phyloP scores from a whole-genome alignment of 2,329 filamentous ascomycete species.

The Rachicladosporium sp. region DNA sequence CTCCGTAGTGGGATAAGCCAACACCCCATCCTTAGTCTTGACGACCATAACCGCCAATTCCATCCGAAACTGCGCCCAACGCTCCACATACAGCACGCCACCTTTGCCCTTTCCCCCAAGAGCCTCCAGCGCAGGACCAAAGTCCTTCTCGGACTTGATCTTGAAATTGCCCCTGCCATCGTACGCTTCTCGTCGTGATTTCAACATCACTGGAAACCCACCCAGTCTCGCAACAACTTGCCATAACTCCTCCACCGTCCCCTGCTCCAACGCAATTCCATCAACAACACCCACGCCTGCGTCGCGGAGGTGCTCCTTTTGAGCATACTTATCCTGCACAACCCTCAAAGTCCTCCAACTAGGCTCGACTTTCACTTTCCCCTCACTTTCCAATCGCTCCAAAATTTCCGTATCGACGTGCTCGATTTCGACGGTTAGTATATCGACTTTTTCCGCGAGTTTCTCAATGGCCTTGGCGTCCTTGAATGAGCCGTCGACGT shows the following conservation, averaged over 20 bases:
- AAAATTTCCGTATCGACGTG: conserved; percentile 85
- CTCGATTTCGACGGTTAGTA: conserved; percentile 89
- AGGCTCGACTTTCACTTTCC: conserved; percentile 55
- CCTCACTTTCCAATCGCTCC: conserved; percentile 55
- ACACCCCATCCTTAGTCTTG: conserved; percentile 61
- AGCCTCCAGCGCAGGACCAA: conserved; percentile 54
- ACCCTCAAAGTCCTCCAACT: conserved; percentile 75
- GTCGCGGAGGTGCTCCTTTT: conserved; percentile 67
- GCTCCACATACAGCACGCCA: conserved; percentile 63
- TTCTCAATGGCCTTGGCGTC: conserved; percentile 65
- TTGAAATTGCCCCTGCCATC: conserved; percentile 72
- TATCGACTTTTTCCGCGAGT: conserved; percentile 68
- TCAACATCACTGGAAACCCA: conserved; percentile 75
- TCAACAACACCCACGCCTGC: conserved; percentile 60
- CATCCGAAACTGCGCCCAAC: conserved; percentile 72
- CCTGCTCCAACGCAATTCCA: conserved; percentile 53
- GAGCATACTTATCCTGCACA: conserved; percentile 87
- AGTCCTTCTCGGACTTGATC: conserved; percentile 46
- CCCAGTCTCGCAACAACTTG: conserved; percentile 54
- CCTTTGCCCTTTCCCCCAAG: conserved; percentile 50
- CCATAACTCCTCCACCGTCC: conserved; percentile 48
- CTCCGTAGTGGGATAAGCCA: conserved; percentile 82
- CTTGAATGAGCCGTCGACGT: conserved; percentile 81
- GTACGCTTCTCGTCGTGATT: conserved; percentile 80
- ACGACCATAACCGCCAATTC: conserved; percentile 93